Conservation (phyloP, 139 green algal species). For the Chlamydomonas sp. region DNA sequence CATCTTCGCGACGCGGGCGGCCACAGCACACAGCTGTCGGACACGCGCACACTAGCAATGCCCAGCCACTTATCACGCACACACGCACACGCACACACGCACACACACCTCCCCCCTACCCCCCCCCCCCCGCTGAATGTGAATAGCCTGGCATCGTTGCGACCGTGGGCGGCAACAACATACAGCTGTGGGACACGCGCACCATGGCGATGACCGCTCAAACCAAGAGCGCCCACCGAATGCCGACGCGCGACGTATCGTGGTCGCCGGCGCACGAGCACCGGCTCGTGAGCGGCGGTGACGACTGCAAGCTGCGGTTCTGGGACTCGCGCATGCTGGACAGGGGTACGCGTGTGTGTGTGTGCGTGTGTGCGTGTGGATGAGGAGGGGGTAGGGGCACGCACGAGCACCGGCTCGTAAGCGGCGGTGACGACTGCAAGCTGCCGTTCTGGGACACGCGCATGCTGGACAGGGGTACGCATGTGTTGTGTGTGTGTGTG, state of each 20-base stretch:
- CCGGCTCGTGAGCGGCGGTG: constrained; percentile 51
- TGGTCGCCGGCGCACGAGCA: constrained; percentile 49
- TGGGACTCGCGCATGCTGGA: constrained; percentile 68
- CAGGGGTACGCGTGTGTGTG: too few species aligned
- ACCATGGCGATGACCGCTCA: constrained; percentile 29
- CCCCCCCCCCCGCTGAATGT: too few species aligned
- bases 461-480: too few species aligned
- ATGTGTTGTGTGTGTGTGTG: too few species aligned
- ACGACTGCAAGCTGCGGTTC: constrained; percentile 71
- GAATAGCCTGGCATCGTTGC: constrained; percentile 25
- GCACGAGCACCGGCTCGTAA: constrained; percentile 47
- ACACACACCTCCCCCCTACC: too few species aligned
- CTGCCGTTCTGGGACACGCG: constrained; percentile 75
- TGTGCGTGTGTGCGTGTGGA: too few species aligned
- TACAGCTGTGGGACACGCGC: constrained; percentile 66
- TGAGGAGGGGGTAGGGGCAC: too few species aligned
- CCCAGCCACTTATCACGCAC: too few species aligned
- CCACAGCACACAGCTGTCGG: too few species aligned
- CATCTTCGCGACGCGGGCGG: too few species aligned
- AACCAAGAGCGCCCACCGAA: constrained; percentile 44
- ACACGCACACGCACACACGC: too few species aligned
- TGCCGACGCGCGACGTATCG: constrained; percentile 63
- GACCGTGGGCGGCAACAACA: constrained; percentile 44
- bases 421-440: constrained; percentile 72
- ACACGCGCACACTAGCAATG: too few species aligned